Evolutionary conservation across 805 yeast genomes (phyloP), one percentile per base, ranked within the genome.

Genomic region (Lachancea lanzarotensis): DNA sequence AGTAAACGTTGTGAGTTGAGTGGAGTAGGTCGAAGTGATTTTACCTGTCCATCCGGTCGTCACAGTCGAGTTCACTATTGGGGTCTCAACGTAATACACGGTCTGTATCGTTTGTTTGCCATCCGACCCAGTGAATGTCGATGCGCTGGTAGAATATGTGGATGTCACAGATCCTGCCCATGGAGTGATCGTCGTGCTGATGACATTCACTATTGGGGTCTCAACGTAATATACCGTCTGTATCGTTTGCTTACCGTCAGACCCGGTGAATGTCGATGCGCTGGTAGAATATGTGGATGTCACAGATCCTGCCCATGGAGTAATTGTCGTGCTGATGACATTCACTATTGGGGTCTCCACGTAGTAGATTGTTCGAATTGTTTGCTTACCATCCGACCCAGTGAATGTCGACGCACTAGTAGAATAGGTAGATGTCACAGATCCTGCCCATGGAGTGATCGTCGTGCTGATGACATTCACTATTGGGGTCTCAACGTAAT

Each of bases 401-500:
- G 47, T 44, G 15, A 15, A 25, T 1, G 43, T 40, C 9, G 38
- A 7, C 15, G 16, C 22, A 2, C 18, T 6, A 33, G 37, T 42
- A 29, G 41, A 33, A 35, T 44, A 34, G 6, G 49, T 42, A 1
- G 49, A 17, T 2, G 55, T 50, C 25, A 31, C 26, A 10, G 47
- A 22, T 25, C 55, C 52, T 17, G 41, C 44, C 52, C 53, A 52
- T 33, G 52, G 43, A 17, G 41, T 44, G 3, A 45, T 45, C 6
- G 50, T 38, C 16, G 48, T 32, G 42, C 36, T 38, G 9, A 18
- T n/a, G n/a, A n/a, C n/a, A n/a, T 35, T 15, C 13, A 30, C 51
- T 12, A 31, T 30, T 9, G 48, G 45, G 13, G 45, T 45, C 30
- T 45, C 37, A 18, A 45, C 42, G 38, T 35, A 32, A 39, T 40